Evolutionary conservation across 2,329 filamentous ascomycete species (phyloP), one percentile per base, ranked within the genome.

Genomic region (Fusarium heterosporum): DNA sequence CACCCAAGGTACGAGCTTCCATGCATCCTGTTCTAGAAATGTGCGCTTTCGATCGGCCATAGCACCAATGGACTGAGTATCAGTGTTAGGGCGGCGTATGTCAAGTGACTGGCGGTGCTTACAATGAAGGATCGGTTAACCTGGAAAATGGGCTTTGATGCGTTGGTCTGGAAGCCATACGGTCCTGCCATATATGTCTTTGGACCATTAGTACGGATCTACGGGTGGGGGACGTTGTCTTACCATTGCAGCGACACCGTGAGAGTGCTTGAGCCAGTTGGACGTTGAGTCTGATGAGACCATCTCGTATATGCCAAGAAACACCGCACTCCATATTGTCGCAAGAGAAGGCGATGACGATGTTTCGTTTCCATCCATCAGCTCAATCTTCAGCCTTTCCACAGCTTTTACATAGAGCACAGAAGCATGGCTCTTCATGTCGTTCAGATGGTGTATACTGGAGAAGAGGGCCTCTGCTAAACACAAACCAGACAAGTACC

Each of bases 261-360:
- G 13, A 19, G 28, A 47, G 25, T 53, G 50, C 4, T n/a, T 29
- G 9, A 53, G 16, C 50, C 50, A 53, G 8, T 48, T 48, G 3
- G 22, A 48, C 13, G 36, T 36, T 6, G 41, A 48, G 17, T 48
- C 41, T 4, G 41, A 34, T 10, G 50, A 53, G 4, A 53, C 19
- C 41, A 53, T 53, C n/a, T 53, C 50, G 12, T 53, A 53, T 17
- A 53, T n/a, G 12, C 50, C 50, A 29, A 53, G 50, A 17, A 53
- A 53, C 3, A 53, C 11, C 5, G 41, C 50, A 10, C 50, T 53
- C 50, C 50, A 53, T 28, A 48, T 53, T 5, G 29, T 48, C 13
- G 29, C 6, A 29, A 34, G 12, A 7, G 30, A 5, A 9, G 14
- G 41, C 16, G 50, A 12, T 4, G 5, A 17, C 4, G n/a, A 16